These are phyloP conservation scores for Alternaria novae-zelandiae DNA, from an alignment of 2,329 filamentous ascomycete genomes.

Conservation along the genomic window DNA sequence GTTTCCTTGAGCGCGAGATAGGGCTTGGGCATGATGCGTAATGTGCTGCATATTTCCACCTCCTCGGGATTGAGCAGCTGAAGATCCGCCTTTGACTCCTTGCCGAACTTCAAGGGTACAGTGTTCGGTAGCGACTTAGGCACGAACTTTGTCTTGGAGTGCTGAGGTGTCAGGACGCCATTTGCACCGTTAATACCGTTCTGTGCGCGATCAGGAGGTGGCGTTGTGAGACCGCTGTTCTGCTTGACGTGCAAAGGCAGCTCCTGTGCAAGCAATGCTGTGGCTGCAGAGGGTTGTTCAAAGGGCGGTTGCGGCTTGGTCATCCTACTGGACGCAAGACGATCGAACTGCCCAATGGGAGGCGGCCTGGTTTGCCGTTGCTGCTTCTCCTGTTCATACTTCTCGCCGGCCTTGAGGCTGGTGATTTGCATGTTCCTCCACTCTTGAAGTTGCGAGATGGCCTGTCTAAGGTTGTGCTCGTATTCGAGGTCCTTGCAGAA, in stretches of 20 bases:
- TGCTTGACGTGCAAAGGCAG: conserved; percentile 67
- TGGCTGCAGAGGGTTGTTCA: conserved; percentile 77
- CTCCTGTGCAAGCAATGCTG: conserved; percentile 78
- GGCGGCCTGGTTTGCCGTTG: conserved; percentile 68
- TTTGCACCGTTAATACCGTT: conserved; percentile 60
- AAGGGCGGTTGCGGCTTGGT: conserved; percentile 68
- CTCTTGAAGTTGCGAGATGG: conserved; percentile 89
- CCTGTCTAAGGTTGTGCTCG: conserved; percentile 88
- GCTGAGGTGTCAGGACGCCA: conserved; percentile 47
- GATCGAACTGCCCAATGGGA: conserved; percentile 82
- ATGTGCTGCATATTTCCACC: conserved; percentile 80
- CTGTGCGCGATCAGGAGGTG: conserved; percentile 50
- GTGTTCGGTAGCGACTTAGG: conserved; percentile 66
- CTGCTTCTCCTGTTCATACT: conserved; percentile 89
- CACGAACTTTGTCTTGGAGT: conserved; percentile 56
- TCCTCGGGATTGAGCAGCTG: conserved; percentile 88
- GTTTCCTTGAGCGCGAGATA: conserved; percentile 95
- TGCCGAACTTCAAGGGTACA: conserved; percentile 70
- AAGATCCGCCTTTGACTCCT: conserved; percentile 79
- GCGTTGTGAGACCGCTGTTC: conserved; percentile 50
- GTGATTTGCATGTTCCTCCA: conserved; percentile 87
- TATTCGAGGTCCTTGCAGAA: conserved; percentile 86
- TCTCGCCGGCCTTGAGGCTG: conserved; percentile 84
- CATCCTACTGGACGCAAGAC: conserved; percentile 74
- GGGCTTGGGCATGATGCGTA: conserved; percentile 89